Percentiles rank a stretch among this genome's conserved stretches.
phyloP scores from a whole-genome alignment of 768 basidiomycete species.

The Termitomyces sp. region DNA sequence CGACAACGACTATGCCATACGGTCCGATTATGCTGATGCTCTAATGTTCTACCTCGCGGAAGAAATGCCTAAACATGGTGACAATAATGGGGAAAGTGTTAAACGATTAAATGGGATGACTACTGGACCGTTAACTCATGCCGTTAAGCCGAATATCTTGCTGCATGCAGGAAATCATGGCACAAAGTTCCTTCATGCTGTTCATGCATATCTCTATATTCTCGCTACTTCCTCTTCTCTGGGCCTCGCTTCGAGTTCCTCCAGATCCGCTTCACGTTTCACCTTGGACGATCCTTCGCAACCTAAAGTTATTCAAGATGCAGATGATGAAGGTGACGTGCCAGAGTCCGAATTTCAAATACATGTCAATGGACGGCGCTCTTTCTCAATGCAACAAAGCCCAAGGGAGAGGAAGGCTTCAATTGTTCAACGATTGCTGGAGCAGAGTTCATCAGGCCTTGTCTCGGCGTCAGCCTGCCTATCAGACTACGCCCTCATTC shows the following conservation, averaged over 20 bases:
- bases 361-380: constrained; percentile 39
- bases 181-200: constrained; percentile 72
- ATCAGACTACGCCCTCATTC: constrained; percentile 72
- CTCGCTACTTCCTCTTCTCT: constrained; percentile 71
- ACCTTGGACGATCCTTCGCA: constrained; percentile 25
- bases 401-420: constrained; percentile 59
- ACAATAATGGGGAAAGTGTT: constrained; percentile 45
- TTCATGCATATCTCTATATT: constrained; percentile 78
- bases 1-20: constrained; percentile 72
- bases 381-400: constrained; percentile 38
- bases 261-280: constrained; percentile 38
- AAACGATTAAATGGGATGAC: constrained; percentile 42
- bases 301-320: constrained; percentile 30
- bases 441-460: constrained; percentile 40
- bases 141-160: constrained; percentile 41
- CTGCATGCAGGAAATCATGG: constrained; percentile 57
- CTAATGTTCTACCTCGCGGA: constrained; percentile 73
- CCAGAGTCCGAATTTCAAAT: constrained; percentile 30
- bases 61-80: constrained; percentile 68
- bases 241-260: constrained; percentile 39
- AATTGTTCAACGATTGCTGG: constrained; percentile 49
- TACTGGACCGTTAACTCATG: constrained; percentile 49
- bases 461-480: constrained; percentile 53
- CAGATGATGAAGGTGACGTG: constrained; percentile 22
- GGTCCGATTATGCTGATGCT: constrained; percentile 72